Evolutionary conservation across 306 rosid species (phyloP).

Genomic region (Begonia masoniana): DNA sequence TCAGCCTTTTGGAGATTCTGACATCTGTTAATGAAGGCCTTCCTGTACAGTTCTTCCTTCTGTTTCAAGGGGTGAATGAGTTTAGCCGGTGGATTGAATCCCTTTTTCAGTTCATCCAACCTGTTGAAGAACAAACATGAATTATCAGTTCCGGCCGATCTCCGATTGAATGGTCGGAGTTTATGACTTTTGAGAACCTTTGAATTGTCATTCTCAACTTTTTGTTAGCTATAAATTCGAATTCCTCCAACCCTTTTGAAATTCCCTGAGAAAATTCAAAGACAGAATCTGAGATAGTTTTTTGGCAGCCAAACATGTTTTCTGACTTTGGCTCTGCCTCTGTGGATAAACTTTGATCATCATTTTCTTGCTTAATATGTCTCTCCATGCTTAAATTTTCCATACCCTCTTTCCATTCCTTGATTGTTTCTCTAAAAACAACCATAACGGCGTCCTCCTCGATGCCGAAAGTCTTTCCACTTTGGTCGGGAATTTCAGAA

Average conservation of each 20-base stretch:
- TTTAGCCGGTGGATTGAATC: constrained; percentile 21
- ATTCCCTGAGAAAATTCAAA: constrained; percentile 20
- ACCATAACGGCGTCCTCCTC: constrained; percentile 32
- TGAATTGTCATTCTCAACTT: constrained; percentile 22
- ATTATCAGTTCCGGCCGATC: not conserved
- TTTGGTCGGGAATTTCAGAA: not conserved
- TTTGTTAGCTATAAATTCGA: constrained; percentile 27
- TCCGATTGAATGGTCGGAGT: not conserved
- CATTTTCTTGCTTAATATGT: constrained; percentile 24
- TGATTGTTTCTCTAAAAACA: constrained; percentile 25
- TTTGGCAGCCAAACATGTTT: not conserved
- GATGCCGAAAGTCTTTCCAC: not conserved
- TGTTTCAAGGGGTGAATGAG: constrained; percentile 24
- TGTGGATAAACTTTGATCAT: constrained; percentile 16
- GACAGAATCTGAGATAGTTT: constrained; percentile 8
- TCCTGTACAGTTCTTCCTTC: constrained; percentile 33
- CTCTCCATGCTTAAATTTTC: constrained; percentile 20
- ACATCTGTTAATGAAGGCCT: constrained; percentile 58
- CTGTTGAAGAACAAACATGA: constrained; percentile 17
- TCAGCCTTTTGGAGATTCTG: constrained; percentile 75
- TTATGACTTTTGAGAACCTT: constrained; percentile 16
- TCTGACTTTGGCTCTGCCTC: constrained; percentile 26
- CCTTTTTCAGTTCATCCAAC: constrained; percentile 41
- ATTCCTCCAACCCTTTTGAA: constrained; percentile 23
- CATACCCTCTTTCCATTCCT: constrained; percentile 34